phyloP scores from a whole-genome alignment of 179 eudicot genomes.

The Nepenthes alata region DNA sequence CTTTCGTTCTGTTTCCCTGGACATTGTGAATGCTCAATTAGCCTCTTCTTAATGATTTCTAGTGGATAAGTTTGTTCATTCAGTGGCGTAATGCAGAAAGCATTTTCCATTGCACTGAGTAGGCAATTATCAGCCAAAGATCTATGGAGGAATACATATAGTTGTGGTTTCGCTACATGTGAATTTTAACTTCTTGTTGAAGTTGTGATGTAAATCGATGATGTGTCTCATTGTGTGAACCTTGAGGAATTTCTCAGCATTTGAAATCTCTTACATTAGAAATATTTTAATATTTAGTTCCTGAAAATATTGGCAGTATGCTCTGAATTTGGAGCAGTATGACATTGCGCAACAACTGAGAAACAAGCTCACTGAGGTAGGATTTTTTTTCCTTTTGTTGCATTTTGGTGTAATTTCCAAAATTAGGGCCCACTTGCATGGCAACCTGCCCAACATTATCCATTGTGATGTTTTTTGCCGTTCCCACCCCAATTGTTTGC shows the following conservation, averaged over 20 bases:
- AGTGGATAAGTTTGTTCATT: too few relatives aligned
- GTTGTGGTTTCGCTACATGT: background rate
- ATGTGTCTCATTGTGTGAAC: background rate
- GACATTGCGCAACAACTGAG: constrained; percentile 83
- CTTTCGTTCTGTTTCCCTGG: too few relatives aligned
- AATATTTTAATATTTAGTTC: background rate
- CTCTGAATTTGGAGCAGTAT: constrained; percentile 86
- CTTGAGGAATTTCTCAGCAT: background rate
- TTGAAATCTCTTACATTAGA: constrained; percentile 1
- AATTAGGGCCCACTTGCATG: background rate
- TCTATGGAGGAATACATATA: too few relatives aligned
- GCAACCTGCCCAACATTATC: too few relatives aligned
- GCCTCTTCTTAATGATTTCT: too few relatives aligned
- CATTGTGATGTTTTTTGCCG: too few relatives aligned
- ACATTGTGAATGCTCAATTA: too few relatives aligned
- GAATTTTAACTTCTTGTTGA: background rate
- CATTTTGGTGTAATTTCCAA: background rate
- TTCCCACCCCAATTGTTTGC: background rate
- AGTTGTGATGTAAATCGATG: background rate
- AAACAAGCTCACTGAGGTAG: constrained; percentile 84
- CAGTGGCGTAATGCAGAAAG: too few relatives aligned
- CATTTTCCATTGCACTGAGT: too few relatives aligned
- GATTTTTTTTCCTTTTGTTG: constrained; percentile 1
- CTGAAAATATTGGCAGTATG: constrained; percentile 44
- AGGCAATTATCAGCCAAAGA: too few relatives aligned